A percentile compares a stretch with the other conserved stretches of the same genome.
Conservation (phyloP, 2,329 filamentous ascomycete species). For the Delphinella strobiligena region DNA sequence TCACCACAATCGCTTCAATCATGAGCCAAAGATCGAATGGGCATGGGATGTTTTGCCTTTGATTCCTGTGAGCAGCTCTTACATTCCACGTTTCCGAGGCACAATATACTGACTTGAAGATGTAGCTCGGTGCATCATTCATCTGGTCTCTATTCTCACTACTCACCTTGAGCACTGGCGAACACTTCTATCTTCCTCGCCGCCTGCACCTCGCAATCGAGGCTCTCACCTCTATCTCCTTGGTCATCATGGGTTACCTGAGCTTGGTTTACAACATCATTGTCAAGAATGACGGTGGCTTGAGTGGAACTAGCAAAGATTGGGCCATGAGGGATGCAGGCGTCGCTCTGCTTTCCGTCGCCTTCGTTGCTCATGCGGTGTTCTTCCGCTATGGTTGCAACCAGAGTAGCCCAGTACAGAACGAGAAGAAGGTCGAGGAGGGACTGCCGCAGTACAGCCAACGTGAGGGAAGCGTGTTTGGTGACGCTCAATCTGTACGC, state of each 20-base stretch:
- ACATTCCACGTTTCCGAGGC: too few relatives aligned
- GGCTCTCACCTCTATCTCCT: slow-evolving; percentile 9
- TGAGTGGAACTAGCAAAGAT: slow-evolving; percentile 3
- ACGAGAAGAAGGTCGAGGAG: background rate
- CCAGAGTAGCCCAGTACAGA: slow-evolving; percentile 4
- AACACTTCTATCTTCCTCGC: background rate
- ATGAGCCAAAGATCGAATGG: background rate
- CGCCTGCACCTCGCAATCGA: slow-evolving; percentile 13
- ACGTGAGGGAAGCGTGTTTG: too few relatives aligned
- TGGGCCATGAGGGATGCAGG: background rate
- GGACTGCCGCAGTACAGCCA: background rate
- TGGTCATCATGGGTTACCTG: slow-evolving; percentile 6
- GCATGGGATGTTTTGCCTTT: background rate
- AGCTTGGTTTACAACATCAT: slow-evolving; percentile 8
- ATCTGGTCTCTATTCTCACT: background rate
- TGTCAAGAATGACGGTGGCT: too few relatives aligned
- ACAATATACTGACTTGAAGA: background rate
- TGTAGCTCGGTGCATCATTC: background rate
- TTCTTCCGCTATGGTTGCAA: slow-evolving; percentile 10
- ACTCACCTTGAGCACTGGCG: background rate
- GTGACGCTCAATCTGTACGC: slow-evolving; percentile 1
- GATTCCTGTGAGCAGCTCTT: background rate
- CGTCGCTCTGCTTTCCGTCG: background rate
- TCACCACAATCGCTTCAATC: background rate
- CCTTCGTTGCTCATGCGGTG: slow-evolving; percentile 4